These are phyloP conservation scores for Hymenoscyphus scutula DNA, from an alignment of 2,329 filamentous ascomycete species.

Conservation along the genomic window DNA sequence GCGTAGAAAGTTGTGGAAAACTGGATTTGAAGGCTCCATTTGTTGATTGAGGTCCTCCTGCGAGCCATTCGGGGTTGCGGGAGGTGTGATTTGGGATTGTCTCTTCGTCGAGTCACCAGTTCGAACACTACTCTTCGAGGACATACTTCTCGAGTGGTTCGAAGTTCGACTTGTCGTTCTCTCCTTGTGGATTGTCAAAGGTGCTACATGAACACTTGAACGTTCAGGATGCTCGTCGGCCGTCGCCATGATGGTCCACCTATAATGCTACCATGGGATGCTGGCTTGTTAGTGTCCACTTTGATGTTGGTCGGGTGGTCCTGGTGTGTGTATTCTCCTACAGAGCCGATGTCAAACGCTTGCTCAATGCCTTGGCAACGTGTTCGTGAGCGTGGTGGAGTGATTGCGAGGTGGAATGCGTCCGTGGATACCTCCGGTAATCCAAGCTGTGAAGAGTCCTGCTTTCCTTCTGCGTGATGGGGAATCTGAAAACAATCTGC, in stretches of 20 bases:
- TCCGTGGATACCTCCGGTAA: too few relatives aligned
- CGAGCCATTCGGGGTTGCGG: conserved; percentile 69
- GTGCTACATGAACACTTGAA: conserved; percentile 61
- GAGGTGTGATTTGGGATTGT: conserved; percentile 67
- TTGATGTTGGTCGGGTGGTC: conserved; percentile 1
- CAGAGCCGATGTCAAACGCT: conserved; percentile 4
- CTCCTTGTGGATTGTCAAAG: conserved; percentile 52
- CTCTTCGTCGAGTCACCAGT: conserved; percentile 28
- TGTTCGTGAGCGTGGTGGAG: neutral
- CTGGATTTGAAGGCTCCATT: conserved; percentile 50
- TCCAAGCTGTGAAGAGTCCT: neutral
- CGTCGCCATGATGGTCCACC: conserved; percentile 35
- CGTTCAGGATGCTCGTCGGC: conserved; percentile 38
- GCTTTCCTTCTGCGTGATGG: neutral
- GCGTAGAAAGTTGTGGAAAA: conserved; percentile 92
- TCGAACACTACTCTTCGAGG: conserved; percentile 36
- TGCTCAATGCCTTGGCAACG: conserved; percentile 4
- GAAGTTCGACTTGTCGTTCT: conserved; percentile 37
- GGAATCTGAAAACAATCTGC: neutral
- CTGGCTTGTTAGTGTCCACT: conserved; percentile 9
- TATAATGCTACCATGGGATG: conserved; percentile 30
- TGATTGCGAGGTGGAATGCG: neutral
- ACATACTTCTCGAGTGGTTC: conserved; percentile 44
- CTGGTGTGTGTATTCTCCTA: conserved; percentile 1
- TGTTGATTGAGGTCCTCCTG: conserved; percentile 51